These are phyloP conservation scores for Alternaria brassicicola DNA, from an alignment of 2,329 filamentous ascomycete species.

Conservation along the genomic window DNA sequence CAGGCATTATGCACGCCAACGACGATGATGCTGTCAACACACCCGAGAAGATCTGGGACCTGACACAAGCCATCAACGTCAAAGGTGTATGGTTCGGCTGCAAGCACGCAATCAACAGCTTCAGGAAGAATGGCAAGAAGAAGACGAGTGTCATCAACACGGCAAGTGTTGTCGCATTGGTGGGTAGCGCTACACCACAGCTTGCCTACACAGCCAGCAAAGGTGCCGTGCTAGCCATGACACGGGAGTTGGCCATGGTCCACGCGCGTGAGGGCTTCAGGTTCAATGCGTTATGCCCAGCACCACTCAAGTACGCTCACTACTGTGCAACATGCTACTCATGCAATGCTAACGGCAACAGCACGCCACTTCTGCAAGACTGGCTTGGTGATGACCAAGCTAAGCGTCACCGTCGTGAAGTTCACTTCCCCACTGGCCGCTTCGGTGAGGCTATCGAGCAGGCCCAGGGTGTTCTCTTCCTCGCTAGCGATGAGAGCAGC, in stretches of 20 bases:
- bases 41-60: slow-evolving; percentile 89
- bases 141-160: slow-evolving; percentile 89
- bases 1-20: slow-evolving; percentile 91
- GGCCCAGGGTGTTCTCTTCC: slow-evolving; percentile 84
- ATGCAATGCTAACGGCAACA: slow-evolving; percentile 37
- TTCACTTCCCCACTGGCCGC: slow-evolving; percentile 86
- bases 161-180: slow-evolving; percentile 83
- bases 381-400: slow-evolving; percentile 87
- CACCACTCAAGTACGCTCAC: slow-evolving; percentile 73
- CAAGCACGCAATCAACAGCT: slow-evolving; percentile 85
- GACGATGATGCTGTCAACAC: slow-evolving; percentile 73
- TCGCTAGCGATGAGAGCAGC: slow-evolving; percentile 85
- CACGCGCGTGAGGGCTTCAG: slow-evolving; percentile 88
- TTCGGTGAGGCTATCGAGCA: slow-evolving; percentile 96
- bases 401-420: slow-evolving; percentile 81
- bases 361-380: slow-evolving; percentile 86
- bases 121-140: slow-evolving; percentile 80
- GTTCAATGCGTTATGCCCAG: slow-evolving; percentile 90
- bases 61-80: slow-evolving; percentile 93
- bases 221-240: slow-evolving; percentile 88
- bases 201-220: slow-evolving; percentile 94
- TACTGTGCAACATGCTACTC: neutral
- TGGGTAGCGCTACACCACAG: slow-evolving; percentile 86
- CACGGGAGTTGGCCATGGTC: slow-evolving; percentile 87
- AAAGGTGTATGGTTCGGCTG: slow-evolving; percentile 97